Conservation (phyloP, 768 basidiomycete species). For the Serendipita sp. region DNA sequence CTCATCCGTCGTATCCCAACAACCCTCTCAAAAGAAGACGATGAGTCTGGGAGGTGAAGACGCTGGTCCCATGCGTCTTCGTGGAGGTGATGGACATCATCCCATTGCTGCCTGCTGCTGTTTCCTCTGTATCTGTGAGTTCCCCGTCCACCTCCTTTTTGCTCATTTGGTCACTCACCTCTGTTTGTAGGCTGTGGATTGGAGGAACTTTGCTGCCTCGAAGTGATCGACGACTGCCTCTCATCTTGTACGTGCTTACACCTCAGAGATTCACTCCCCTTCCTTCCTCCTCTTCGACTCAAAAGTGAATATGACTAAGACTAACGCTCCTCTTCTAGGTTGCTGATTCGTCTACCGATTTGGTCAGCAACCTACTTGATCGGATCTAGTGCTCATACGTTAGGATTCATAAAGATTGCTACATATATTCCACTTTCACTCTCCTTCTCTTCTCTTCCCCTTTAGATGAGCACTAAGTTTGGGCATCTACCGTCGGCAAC, state of each 20-base stretch:
- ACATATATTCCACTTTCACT: too few species aligned
- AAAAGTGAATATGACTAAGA: too few species aligned
- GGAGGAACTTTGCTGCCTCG: constrained; percentile 2
- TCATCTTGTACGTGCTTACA: neutral
- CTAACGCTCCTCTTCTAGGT: too few species aligned
- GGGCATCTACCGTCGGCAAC: too few species aligned
- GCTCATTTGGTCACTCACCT: neutral
- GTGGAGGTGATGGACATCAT: neutral
- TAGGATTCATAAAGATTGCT: too few species aligned
- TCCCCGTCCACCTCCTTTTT: neutral
- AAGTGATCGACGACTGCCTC: neutral
- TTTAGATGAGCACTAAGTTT: too few species aligned
- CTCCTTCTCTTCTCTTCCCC: too few species aligned
- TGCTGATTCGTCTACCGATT: too few species aligned
- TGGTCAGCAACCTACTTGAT: too few species aligned
- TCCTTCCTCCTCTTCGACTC: too few species aligned
- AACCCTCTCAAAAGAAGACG: neutral
- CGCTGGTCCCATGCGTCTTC: neutral
- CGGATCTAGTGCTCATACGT: too few species aligned
- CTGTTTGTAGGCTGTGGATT: neutral
- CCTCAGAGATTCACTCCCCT: neutral
- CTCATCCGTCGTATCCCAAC: neutral
- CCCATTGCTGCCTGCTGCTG: neutral
- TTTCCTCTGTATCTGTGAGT: neutral
- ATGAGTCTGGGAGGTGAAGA: neutral